Conservation (phyloP, 495 filamentous ascomycete genomes). For the Annulohypoxylon bovei region DNA sequence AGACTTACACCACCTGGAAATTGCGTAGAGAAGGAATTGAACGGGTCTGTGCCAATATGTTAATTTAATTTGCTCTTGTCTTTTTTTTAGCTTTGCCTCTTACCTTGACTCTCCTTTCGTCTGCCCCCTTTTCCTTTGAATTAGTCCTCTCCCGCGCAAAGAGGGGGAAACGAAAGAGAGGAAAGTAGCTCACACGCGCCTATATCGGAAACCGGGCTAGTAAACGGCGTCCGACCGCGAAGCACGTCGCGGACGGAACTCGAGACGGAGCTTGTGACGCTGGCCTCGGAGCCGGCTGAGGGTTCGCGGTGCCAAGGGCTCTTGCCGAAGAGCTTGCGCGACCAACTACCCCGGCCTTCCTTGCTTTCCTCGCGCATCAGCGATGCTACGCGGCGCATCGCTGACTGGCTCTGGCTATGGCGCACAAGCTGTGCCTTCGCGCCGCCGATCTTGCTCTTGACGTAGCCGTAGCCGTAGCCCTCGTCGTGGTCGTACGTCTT, state of each 20-base stretch:
- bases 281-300: conserved; percentile 47
- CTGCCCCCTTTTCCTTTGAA: background rate
- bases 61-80: background rate
- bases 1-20: conserved; percentile 46
- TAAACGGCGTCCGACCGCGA: conserved; percentile 48
- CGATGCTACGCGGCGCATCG: conserved; percentile 28
- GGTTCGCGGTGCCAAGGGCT: conserved; percentile 55
- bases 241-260: conserved; percentile 52
- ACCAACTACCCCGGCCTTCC: conserved; percentile 26
- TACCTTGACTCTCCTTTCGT: background rate
- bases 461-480: conserved; percentile 7
- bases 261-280: conserved; percentile 53
- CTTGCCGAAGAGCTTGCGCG: conserved; percentile 47
- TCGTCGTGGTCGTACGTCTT: conserved; percentile 16
- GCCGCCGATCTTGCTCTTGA: background rate
- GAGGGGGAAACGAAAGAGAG: conserved; percentile 26
- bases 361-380: conserved; percentile 32
- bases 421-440: background rate
- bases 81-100: background rate
- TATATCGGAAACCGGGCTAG: conserved; percentile 44
- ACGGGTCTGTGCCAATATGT: background rate
- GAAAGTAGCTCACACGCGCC: conserved; percentile 21
- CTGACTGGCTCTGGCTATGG: conserved; percentile 1
- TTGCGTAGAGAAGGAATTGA: conserved; percentile 21
- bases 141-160: background rate